These are phyloP conservation scores for Citeromyces siamensis DNA, from an alignment of 1,139 yeast species.

Conservation along the genomic window DNA sequence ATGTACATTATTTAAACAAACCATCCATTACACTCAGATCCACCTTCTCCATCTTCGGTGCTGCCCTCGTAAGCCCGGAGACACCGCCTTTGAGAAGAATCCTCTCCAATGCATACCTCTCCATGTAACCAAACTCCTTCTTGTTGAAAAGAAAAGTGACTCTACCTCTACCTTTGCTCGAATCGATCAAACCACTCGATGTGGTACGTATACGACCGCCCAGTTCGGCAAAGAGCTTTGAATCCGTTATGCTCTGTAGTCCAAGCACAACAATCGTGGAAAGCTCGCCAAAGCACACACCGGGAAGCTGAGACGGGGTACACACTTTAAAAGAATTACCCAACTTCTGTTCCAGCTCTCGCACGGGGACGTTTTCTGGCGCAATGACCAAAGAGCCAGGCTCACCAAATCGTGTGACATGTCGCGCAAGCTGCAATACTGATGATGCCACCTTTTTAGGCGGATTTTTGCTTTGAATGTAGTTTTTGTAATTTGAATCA, in stretches of 20 bases:
- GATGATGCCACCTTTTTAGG: background rate
- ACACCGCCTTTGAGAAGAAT: conserved; percentile 15
- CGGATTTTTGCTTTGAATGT: conserved; percentile 2
- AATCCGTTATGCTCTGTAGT: conserved; percentile 14
- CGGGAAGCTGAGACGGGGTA: conserved; percentile 13
- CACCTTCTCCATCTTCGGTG: background rate
- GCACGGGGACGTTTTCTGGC: background rate
- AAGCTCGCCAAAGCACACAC: conserved; percentile 16
- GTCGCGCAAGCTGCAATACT: background rate
- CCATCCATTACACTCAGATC: background rate
- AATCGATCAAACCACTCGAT: conserved; percentile 11
- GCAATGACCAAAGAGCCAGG: background rate
- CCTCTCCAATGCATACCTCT: conserved; percentile 18
- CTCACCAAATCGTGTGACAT: background rate
- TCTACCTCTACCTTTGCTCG: conserved; percentile 6
- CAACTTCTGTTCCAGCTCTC: background rate
- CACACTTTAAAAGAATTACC: conserved; percentile 10
- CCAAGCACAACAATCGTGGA: conserved; percentile 16
- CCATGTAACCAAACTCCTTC: conserved; percentile 14
- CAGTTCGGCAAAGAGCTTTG: conserved; percentile 11
- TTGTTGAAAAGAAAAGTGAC: conserved; percentile 11
- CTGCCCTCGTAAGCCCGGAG: conserved; percentile 5
- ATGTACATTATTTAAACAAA: background rate
- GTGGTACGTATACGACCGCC: conserved; percentile 14
- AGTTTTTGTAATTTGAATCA: conserved; percentile 6